Base-by-base conservation (phyloP, 805 yeast species). In the Candida takata region DNA sequence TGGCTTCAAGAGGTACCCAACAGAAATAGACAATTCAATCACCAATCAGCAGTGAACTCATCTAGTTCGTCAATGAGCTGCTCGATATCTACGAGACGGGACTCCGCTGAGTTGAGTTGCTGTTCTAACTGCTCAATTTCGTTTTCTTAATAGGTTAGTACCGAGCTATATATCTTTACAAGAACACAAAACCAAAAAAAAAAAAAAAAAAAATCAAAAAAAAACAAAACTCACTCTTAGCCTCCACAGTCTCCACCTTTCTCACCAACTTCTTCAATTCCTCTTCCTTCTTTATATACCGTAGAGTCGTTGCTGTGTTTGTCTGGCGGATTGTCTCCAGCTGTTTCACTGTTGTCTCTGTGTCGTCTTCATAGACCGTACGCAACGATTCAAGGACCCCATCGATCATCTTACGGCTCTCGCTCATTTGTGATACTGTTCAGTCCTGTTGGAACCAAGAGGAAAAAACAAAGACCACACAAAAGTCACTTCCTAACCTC, bases 221-320 rank as follows among this genome's bases (percentile, higher is more conserved):
- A 20, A 20, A 20, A 20, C 7, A 20, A 19, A 23, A 21, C 12
- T 10, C 4, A 9, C 11, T 26, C 13, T 19, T 13, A 7, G 31
- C 15, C 18, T 34, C 35, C 9, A 58, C 38, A 10, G 38, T 45
- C 3, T 41, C 42, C 1, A 49, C 46, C 11, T 48, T 48, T 12
- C 43, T 28, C 5, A 38, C 15, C 19, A 65, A 40, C 10, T 51
- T 48, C 16, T 58, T 52, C 5, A 64, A 42, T 37, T 70, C 69
- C 5, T 54, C 57, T 30, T 72, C 80, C 23, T 74, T 53, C 23
- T 57, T 60, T 33, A 65, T 63, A 35, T 71, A 74, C 46, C 70
- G 71, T 42, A 75, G 55, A 1, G 77, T 69, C 31, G 76, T 72
- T 35, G 72, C 65, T n/a, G 79, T 77, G 48, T 77, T 77, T 38